phyloP scores from a whole-genome alignment of 2,329 filamentous ascomycete species.

The Xylaria digitata region DNA sequence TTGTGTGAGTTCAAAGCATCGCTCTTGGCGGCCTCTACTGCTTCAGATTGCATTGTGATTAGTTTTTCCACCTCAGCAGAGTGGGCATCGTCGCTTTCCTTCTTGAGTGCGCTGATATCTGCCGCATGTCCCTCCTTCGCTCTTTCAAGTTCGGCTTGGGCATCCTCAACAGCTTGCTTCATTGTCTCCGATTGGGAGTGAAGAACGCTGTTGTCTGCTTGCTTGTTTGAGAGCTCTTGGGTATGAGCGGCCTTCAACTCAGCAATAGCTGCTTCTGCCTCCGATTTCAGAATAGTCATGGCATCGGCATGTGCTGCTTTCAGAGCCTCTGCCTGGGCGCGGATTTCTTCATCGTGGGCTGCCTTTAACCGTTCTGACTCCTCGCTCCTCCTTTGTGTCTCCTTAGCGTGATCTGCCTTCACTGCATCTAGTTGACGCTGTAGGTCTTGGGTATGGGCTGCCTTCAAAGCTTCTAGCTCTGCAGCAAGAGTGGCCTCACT shows the following conservation, averaged over 20 bases:
- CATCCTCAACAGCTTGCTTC: constrained; percentile 46
- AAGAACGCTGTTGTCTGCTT: constrained; percentile 42
- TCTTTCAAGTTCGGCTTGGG: constrained; percentile 50
- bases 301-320: constrained; percentile 52
- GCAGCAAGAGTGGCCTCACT: constrained; percentile 54
- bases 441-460: constrained; percentile 58
- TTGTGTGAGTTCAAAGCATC: constrained; percentile 50
- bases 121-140: constrained; percentile 51
- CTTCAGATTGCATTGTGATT: constrained; percentile 57
- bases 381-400: constrained; percentile 52
- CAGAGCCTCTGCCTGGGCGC: constrained; percentile 48
- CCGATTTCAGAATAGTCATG: constrained; percentile 37
- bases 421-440: constrained; percentile 55
- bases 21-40: constrained; percentile 58
- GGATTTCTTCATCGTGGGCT: constrained; percentile 47
- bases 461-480: constrained; percentile 54
- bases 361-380: constrained; percentile 46
- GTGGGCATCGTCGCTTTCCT: constrained; percentile 55
- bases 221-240: constrained; percentile 43
- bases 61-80: constrained; percentile 60
- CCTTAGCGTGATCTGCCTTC: constrained; percentile 50
- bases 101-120: constrained; percentile 55
- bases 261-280: constrained; percentile 37
- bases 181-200: constrained; percentile 46
- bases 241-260: constrained; percentile 48